A percentile compares a stretch with the other conserved stretches of the same genome.
phyloP scores from a whole-genome alignment of 371 early-diverging fungal genomes.

The Rhizopus sp. region DNA sequence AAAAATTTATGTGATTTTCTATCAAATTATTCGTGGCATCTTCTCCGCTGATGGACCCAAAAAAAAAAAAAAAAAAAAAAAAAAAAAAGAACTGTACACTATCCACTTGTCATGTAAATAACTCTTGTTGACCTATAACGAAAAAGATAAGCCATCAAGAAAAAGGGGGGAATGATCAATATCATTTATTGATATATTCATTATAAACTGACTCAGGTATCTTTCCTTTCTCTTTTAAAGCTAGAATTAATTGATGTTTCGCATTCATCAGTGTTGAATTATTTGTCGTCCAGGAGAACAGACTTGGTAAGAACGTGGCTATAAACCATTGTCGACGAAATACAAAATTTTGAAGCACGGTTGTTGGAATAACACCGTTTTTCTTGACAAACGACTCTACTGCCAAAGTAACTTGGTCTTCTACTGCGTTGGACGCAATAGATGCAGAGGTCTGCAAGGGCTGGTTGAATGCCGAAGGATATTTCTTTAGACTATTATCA shows the following conservation, averaged over 20 bases:
- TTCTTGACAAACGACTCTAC: constrained; percentile 4
- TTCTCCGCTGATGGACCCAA: no score
- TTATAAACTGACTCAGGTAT: constrained; percentile 19
- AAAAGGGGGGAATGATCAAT: background rate
- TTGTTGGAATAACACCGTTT: constrained; percentile 11
- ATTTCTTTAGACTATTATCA: constrained; percentile 15
- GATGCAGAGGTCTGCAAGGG: background rate
- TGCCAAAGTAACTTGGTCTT: constrained; percentile 1
- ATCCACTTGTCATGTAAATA: no score
- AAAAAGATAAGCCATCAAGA: no score
- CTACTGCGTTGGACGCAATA: background rate
- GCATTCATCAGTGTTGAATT: constrained; percentile 1
- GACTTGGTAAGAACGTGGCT: constrained; percentile 23
- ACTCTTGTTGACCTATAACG: no score
- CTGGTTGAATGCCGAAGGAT: constrained; percentile 10
- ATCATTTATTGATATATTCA: constrained; percentile 1
- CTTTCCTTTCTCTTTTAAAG: constrained; percentile 18
- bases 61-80: no score
- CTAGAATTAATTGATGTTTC: constrained; percentile 13
- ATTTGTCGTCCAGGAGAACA: constrained; percentile 15
- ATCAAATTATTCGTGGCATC: no score
- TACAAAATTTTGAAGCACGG: constrained; percentile 17
- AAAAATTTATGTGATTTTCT: background rate
- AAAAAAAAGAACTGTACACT: no score
- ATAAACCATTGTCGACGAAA: constrained; percentile 25